Percentiles rank a stretch among this genome's conserved stretches.
Conservation (phyloP, 306 rosid species). For the Prunus kanzakura region DNA sequence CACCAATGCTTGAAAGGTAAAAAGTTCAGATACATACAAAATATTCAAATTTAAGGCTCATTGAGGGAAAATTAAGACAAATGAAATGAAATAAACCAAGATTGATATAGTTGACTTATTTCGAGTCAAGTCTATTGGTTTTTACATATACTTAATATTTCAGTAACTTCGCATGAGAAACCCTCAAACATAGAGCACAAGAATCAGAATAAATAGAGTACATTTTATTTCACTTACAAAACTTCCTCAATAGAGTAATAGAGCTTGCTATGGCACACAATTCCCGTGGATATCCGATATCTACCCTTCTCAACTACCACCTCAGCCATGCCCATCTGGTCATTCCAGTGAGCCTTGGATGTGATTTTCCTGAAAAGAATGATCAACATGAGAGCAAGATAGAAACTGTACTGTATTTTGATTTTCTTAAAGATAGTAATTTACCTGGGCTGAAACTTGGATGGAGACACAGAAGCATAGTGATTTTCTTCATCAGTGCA, state of each 20-base stretch:
- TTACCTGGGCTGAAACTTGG: conserved; percentile 71
- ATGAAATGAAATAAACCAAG: not conserved
- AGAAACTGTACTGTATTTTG: not conserved
- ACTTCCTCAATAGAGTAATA: conserved; percentile 74
- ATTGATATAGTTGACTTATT: not conserved
- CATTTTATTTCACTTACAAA: conserved; percentile 56
- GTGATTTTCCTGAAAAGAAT: conserved; percentile 35
- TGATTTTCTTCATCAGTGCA: conserved; percentile 16
- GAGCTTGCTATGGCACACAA: conserved; percentile 48
- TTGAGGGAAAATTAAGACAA: not conserved
- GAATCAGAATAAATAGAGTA: not conserved
- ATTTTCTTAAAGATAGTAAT: not conserved
- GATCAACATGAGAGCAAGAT: not conserved
- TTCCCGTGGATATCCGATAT: conserved; percentile 69
- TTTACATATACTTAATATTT: not conserved
- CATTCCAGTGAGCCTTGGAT: conserved; percentile 60
- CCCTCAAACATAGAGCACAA: not conserved
- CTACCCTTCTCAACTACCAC: conserved; percentile 58
- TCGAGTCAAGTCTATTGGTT: not conserved
- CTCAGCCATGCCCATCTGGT: conserved; percentile 64
- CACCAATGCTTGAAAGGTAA: not conserved
- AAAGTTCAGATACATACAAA: not conserved
- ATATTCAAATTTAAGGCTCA: not conserved
- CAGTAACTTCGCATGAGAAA: not conserved
- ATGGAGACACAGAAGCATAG: conserved; percentile 33